Conservation (phyloP, 345 rosid genomes). For the Syzygium aqueum region DNA sequence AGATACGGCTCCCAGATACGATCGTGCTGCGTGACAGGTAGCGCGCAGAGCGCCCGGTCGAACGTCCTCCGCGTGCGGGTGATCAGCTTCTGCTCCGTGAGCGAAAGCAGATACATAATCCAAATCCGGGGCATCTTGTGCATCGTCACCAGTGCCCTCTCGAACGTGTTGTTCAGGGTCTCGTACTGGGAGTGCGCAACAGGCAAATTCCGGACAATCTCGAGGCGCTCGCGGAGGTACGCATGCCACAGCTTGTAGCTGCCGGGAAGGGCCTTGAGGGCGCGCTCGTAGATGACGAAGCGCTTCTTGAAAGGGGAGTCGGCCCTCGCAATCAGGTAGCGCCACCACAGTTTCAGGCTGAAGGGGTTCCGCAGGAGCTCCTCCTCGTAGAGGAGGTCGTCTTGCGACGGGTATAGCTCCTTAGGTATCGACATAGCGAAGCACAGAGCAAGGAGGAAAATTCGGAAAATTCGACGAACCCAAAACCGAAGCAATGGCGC, state of each 20-base stretch:
- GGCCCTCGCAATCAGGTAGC: constrained; percentile 63
- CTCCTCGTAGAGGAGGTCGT: constrained; percentile 78
- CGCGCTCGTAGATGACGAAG: constrained; percentile 71
- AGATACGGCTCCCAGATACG: constrained; percentile 89
- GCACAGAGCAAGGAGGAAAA: neutral
- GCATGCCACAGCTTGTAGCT: constrained; percentile 91
- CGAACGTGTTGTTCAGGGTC: constrained; percentile 79
- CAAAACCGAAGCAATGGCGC: neutral
- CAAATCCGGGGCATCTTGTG: constrained; percentile 94
- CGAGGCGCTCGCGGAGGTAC: constrained; percentile 71
- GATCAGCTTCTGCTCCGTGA: constrained; percentile 55
- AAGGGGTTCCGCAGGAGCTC: constrained; percentile 83
- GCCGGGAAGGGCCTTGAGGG: constrained; percentile 81
- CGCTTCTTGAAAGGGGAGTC: constrained; percentile 68
- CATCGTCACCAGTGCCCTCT: constrained; percentile 81
- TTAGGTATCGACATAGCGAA: constrained; percentile 50
- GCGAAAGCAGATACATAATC: constrained; percentile 68
- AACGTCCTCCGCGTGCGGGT: constrained; percentile 51
- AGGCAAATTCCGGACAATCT: constrained; percentile 61
- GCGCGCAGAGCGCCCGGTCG: constrained; percentile 81
- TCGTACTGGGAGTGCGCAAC: constrained; percentile 59
- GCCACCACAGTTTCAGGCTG: constrained; percentile 92
- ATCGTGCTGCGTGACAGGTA: constrained; percentile 90
- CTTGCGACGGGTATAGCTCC: constrained; percentile 79
- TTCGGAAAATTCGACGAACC: too few relatives aligned